Conservation (phyloP, 768 basidiomycete genomes). For the Pleurotus citrinopileatus region DNA sequence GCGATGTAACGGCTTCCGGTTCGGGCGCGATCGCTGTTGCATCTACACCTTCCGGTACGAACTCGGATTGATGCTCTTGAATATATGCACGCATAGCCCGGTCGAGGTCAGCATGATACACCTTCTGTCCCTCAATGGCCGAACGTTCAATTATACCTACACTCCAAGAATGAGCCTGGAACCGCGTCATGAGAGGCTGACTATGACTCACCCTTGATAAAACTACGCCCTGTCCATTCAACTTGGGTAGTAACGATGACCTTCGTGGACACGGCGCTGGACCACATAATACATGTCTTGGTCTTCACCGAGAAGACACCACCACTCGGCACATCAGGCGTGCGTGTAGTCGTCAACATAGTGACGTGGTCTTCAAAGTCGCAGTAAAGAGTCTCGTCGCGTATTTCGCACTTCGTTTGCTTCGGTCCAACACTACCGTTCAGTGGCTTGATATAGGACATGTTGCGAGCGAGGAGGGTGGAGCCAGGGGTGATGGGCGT, state of each 20-base stretch:
- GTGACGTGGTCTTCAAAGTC: slow-evolving; percentile 84
- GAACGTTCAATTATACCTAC: slow-evolving; percentile 92
- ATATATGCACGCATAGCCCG: slow-evolving; percentile 87
- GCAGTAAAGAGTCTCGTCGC: slow-evolving; percentile 75
- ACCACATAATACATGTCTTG: slow-evolving; percentile 93
- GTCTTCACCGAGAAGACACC: slow-evolving; percentile 94
- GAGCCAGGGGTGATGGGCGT: slow-evolving; percentile 59
- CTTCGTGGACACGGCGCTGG: slow-evolving; percentile 68
- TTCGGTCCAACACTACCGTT: slow-evolving; percentile 87
- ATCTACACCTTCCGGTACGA: slow-evolving; percentile 80
- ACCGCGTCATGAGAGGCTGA: slow-evolving; percentile 12
- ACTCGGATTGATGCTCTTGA: slow-evolving; percentile 84
- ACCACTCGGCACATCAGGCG: slow-evolving; percentile 94
- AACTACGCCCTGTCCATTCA: slow-evolving; percentile 95
- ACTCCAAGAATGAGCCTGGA: too few relatives aligned
- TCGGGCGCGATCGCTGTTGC: slow-evolving; percentile 47
- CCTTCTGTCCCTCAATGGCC: slow-evolving; percentile 87
- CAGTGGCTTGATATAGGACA: slow-evolving; percentile 96
- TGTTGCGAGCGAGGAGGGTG: slow-evolving; percentile 77
- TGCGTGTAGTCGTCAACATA: slow-evolving; percentile 85
- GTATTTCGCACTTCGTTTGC: slow-evolving; percentile 93
- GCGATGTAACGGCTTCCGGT: slow-evolving; percentile 13
- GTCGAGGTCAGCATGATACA: slow-evolving; percentile 82
- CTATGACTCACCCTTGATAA: slow-evolving; percentile 77
- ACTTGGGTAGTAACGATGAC: slow-evolving; percentile 89